Conservation (phyloP, 2,329 filamentous ascomycete genomes). For the Rutstroemia sydowiana region DNA sequence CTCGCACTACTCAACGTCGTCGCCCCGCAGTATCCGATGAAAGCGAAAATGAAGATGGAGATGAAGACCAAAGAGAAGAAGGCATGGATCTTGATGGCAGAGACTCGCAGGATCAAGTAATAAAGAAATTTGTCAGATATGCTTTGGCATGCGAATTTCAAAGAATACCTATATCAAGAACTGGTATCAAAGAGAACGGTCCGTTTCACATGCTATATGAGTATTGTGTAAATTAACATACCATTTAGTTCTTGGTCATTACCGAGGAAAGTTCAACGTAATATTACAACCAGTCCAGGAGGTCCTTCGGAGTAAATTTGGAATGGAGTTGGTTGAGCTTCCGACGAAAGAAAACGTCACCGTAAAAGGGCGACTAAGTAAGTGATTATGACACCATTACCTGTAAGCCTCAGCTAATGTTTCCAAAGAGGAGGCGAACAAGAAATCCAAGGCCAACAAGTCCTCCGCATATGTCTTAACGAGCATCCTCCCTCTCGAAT, state of each 20-base stretch:
- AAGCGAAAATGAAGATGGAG: conserved; percentile 23
- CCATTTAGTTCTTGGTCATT: conserved; percentile 31
- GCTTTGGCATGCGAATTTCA: conserved; percentile 60
- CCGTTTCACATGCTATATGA: conserved; percentile 4
- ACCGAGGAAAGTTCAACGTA: conserved; percentile 62
- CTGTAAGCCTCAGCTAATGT: not conserved
- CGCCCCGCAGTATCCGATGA: conserved; percentile 21
- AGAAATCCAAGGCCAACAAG: conserved; percentile 40
- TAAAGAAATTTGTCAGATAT: conserved; percentile 63
- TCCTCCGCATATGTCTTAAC: conserved; percentile 71
- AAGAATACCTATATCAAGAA: conserved; percentile 50
- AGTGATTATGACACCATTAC: not conserved
- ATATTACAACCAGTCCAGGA: conserved; percentile 73
- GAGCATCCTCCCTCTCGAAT: conserved; percentile 61
- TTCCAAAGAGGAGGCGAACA: conserved; percentile 27
- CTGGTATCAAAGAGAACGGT: conserved; percentile 60
- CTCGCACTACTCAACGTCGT: conserved; percentile 20
- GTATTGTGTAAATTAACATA: conserved; percentile 1
- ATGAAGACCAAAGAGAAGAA: conserved; percentile 17
- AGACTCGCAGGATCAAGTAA: conserved; percentile 38
- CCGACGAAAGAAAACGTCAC: conserved; percentile 76
- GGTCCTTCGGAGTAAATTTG: conserved; percentile 65
- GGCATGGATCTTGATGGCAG: conserved; percentile 22
- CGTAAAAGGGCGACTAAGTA: conserved; percentile 70
- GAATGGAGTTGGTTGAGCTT: conserved; percentile 87